phyloP scores from a whole-genome alignment of 257 asterid species.

The Nyctanthes arbortristis region DNA sequence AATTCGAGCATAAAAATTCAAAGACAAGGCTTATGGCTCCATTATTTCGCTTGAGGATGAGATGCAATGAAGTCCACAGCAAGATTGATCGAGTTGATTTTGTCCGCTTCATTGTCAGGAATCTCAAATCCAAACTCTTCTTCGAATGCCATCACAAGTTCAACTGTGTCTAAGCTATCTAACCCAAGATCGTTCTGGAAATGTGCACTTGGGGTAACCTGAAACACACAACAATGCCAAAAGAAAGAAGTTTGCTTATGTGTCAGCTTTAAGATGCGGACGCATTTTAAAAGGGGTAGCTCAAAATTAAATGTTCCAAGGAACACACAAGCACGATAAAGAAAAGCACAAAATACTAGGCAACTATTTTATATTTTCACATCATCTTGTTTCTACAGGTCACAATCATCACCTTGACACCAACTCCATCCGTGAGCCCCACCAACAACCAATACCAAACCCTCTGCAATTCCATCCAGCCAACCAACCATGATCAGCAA shows the following conservation, averaged over 20 bases:
- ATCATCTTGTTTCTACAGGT: background rate
- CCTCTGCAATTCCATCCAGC: background rate
- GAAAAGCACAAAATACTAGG: background rate
- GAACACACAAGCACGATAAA: background rate
- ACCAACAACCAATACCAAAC: background rate
- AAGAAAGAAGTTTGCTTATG: background rate
- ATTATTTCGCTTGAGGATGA: conserved; percentile 61
- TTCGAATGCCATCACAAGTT: conserved; percentile 60
- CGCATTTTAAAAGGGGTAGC: background rate
- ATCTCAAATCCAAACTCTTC: conserved; percentile 60
- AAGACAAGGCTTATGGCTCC: conserved; percentile 5
- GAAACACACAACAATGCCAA: background rate
- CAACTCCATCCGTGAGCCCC: background rate
- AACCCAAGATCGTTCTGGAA: conserved; percentile 60
- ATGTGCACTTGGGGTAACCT: conserved; percentile 55
- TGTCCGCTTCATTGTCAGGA: conserved; percentile 62
- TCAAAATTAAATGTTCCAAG: too few relatives aligned
- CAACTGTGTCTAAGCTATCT: conserved; percentile 58
- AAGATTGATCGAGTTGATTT: conserved; percentile 46
- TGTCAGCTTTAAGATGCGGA: background rate
- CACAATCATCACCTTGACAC: background rate
- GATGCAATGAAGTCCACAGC: conserved; percentile 58
- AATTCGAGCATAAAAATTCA: conserved; percentile 13
- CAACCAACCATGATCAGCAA: background rate
- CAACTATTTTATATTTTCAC: background rate